Percentiles rank a stretch among this genome's conserved stretches.
Conservation (phyloP, 305 asterid genomes). For the Fraxinus sp. region DNA sequence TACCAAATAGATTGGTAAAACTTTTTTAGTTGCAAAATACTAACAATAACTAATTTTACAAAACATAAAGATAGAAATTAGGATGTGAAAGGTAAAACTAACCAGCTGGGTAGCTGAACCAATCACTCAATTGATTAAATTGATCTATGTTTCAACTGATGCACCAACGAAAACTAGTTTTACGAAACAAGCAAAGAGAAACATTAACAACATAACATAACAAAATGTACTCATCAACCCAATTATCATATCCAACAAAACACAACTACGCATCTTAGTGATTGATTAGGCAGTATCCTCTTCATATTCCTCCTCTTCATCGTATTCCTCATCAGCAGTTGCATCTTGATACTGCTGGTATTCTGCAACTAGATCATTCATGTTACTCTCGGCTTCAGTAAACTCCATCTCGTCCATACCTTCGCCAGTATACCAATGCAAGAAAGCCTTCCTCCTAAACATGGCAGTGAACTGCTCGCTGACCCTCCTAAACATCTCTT, state of each 20-base stretch:
- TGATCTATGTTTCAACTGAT: background rate
- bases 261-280: background rate
- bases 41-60: background rate
- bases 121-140: background rate
- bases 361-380: background rate
- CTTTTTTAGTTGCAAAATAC: background rate
- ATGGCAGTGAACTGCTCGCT: background rate
- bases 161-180: background rate
- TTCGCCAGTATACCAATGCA: background rate
- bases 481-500: background rate
- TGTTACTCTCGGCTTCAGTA: background rate
- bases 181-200: background rate
- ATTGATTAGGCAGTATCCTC: background rate
- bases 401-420: background rate
- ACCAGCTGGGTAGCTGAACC: background rate
- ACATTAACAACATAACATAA: background rate
- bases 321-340: background rate
- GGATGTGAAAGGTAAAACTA: background rate
- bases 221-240: background rate
- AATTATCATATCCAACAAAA: background rate
- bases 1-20: background rate
- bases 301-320: background rate
- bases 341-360: conserved; percentile 2
- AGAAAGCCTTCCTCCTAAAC: background rate
- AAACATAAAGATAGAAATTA: background rate